Base-by-base conservation (phyloP, 208 protist species). In the Leishmania mexicana region DNA sequence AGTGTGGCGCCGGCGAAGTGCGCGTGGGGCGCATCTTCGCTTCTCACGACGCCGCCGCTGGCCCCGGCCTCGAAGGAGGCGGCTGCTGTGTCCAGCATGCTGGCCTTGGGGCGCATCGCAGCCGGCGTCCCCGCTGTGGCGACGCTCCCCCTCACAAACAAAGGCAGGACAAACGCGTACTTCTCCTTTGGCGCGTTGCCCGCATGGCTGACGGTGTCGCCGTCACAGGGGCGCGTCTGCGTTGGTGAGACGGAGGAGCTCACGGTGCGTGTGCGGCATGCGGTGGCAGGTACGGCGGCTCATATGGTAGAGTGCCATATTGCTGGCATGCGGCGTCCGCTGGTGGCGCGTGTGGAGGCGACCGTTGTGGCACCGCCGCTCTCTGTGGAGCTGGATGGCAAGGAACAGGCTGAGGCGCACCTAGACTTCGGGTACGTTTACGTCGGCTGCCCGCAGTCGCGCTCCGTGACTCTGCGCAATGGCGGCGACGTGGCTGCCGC, bases 341-440 rank as follows among this genome's bases (percentile, higher is more conserved):
- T 98, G 78, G 85, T 87, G 45, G 64, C 98, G 60, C 83, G 79
- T 62, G 71, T 99, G 13, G 87, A 73, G 64, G 96, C 93, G 17
- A 89, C 93, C 3, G 88, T 96, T 10, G 90, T 95, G 64, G 90
- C 93, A 0, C 91, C 94, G 35, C 75, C 87, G 47, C 54, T 98
- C 7, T 87, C 74, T 54, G 87, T 97, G 79, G 73, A 90, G 19
- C 65, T 83, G n/a, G 88, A 90, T 2, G 74, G 76, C 17, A 88
- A 91, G 72, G 62, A 51, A 17, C 88, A 96, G 74, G 88, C 87
- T 21, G 96, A 98, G 83, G 80, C 92, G n/a, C 62, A 87, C 42
- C 88, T 99, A 28, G 88, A 95, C 68, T 99, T 98, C 84, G 96
- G 93, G 19, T 80, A 93, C 40, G 91, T 98, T 24, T 96, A 94